These are phyloP conservation scores for Eremomyces bilateralis DNA, from an alignment of 495 filamentous ascomycete genomes.

Conservation along the genomic window DNA sequence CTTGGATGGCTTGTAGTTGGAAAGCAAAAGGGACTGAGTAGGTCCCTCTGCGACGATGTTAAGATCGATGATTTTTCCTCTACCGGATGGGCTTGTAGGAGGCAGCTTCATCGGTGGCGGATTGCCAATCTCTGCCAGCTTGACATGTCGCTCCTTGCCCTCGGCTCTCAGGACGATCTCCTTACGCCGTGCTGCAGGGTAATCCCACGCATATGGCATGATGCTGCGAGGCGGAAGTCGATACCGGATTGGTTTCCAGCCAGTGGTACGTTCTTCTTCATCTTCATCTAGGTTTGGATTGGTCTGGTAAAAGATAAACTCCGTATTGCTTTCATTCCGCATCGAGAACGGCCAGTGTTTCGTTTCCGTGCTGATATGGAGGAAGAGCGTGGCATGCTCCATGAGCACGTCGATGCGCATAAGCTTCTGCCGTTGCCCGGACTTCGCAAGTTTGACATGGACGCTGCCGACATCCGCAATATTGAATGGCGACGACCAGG, in stretches of 20 bases:
- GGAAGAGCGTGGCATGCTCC: slow-evolving; percentile 79
- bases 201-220: slow-evolving; percentile 99
- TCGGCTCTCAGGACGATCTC: slow-evolving; percentile 65
- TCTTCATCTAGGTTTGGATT: slow-evolving; percentile 64
- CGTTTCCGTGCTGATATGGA: slow-evolving; percentile 71
- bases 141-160: slow-evolving; percentile 70
- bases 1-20: slow-evolving; percentile 85
- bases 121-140: slow-evolving; percentile 89
- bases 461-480: slow-evolving; percentile 82
- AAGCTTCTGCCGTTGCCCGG: slow-evolving; percentile 69
- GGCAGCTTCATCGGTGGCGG: slow-evolving; percentile 71
- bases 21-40: slow-evolving; percentile 78
- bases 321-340: slow-evolving; percentile 88
- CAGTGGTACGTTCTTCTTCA: slow-evolving; percentile 49
- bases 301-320: slow-evolving; percentile 87
- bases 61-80: slow-evolving; percentile 76
- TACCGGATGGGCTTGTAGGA: slow-evolving; percentile 28
- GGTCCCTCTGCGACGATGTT: slow-evolving; percentile 89
- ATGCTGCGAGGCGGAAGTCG: slow-evolving; percentile 87
- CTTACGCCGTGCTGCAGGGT: slow-evolving; percentile 88
- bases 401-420: slow-evolving; percentile 75
- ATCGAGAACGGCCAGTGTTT: slow-evolving; percentile 97
- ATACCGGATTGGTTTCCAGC: slow-evolving; percentile 80
- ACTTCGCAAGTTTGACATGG: slow-evolving; percentile 82
- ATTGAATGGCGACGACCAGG: slow-evolving; percentile 95